These are phyloP conservation scores for Entonaema liquescens DNA, from an alignment of 495 filamentous ascomycete genomes.

Conservation along the genomic window DNA sequence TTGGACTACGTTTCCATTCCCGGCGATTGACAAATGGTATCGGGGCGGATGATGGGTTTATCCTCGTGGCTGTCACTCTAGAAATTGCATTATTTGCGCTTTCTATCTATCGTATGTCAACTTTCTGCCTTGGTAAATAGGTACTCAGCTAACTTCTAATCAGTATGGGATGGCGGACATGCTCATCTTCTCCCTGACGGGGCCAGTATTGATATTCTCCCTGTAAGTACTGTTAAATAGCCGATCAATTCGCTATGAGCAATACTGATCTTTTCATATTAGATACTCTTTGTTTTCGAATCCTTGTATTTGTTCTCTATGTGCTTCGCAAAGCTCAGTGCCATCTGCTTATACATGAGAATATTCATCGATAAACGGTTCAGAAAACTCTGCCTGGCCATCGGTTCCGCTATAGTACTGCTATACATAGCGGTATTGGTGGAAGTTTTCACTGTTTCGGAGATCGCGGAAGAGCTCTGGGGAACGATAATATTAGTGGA, in stretches of 20 bases:
- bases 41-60: slow-evolving; percentile 38
- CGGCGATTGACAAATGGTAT: slow-evolving; percentile 20
- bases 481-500: background rate
- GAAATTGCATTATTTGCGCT: slow-evolving; percentile 16
- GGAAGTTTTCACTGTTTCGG: slow-evolving; percentile 15
- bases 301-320: slow-evolving; percentile 21
- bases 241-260: background rate
- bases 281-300: slow-evolving; percentile 30
- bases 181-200: background rate
- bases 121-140: no score
- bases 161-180: background rate
- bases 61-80: slow-evolving; percentile 8
- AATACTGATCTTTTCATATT: background rate
- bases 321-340: slow-evolving; percentile 49
- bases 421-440: slow-evolving; percentile 14
- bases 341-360: slow-evolving; percentile 52
- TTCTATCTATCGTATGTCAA: slow-evolving; percentile 24
- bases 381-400: slow-evolving; percentile 20
- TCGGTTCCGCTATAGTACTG: slow-evolving; percentile 37
- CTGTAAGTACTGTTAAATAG: slow-evolving; percentile 9
- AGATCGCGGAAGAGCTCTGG: slow-evolving; percentile 45
- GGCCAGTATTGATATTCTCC: background rate
- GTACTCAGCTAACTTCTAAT: background rate
- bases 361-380: slow-evolving; percentile 43
- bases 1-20: slow-evolving; percentile 25